phyloP scores from a whole-genome alignment of 2,329 filamentous ascomycete species.

The Alternaria sp. region DNA sequence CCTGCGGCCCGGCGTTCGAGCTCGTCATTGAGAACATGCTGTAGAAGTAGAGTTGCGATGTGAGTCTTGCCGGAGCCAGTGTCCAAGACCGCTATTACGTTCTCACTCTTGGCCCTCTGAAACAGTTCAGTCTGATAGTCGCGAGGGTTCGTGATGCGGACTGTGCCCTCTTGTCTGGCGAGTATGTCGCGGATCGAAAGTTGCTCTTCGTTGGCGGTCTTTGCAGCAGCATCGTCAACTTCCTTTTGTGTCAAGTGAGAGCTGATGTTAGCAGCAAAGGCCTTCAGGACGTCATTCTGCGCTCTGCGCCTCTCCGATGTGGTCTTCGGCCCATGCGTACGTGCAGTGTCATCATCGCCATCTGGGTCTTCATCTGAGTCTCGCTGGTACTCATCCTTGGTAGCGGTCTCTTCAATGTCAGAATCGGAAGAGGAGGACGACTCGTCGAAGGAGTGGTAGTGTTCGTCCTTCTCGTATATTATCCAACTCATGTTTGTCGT shows the following conservation, averaged over 20 bases:
- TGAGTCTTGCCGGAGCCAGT: conserved; percentile 97
- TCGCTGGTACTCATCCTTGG: not conserved
- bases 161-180: conserved; percentile 57
- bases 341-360: conserved; percentile 30
- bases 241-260: conserved; percentile 51
- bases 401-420: conserved; percentile 1
- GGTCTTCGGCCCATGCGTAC: conserved; percentile 30
- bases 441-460: conserved; percentile 20
- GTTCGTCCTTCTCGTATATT: conserved; percentile 25
- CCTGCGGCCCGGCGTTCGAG: conserved; percentile 70
- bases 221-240: conserved; percentile 41
- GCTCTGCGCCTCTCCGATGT: conserved; percentile 47
- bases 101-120: conserved; percentile 81
- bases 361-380: conserved; percentile 30
- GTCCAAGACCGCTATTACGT: conserved; percentile 91
- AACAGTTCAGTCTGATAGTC: conserved; percentile 95
- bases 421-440: conserved; percentile 5
- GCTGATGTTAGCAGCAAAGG: conserved; percentile 53
- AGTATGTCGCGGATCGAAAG: conserved; percentile 62
- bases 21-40: conserved; percentile 77
- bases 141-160: conserved; percentile 76
- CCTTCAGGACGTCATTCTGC: conserved; percentile 52
- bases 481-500: conserved; percentile 25
- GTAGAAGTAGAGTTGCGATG: conserved; percentile 87
- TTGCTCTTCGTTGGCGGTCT: conserved; percentile 52